A percentile compares a stretch with the other conserved stretches of the same genome.
These are phyloP conservation scores for Nephromyces sp. DNA, from an alignment of 169 alveolate genomes.

Conservation along the genomic window DNA sequence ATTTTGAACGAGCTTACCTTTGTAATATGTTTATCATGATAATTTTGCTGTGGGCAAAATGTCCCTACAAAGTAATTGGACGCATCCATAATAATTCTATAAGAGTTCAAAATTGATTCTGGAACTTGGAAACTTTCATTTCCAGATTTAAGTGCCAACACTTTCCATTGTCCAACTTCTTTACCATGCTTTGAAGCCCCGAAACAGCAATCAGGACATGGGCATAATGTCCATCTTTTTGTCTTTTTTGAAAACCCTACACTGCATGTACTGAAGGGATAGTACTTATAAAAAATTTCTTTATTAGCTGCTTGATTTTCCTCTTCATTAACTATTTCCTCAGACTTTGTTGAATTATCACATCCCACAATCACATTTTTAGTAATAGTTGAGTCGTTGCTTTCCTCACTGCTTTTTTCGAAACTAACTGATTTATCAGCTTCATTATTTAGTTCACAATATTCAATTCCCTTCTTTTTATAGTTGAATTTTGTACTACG, in stretches of 20 bases:
- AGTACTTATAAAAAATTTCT: background rate
- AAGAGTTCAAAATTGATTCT: background rate
- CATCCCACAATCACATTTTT: too few species aligned
- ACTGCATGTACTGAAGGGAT: too few species aligned
- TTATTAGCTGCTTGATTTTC: background rate
- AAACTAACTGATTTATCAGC: too few species aligned
- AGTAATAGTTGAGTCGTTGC: too few species aligned
- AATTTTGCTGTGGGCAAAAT: background rate
- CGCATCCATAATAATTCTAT: background rate
- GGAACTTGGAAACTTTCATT: background rate
- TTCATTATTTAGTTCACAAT: too few species aligned
- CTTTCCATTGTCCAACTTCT: background rate
- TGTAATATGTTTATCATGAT: background rate
- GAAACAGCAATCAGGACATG: background rate
- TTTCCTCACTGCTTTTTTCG: too few species aligned
- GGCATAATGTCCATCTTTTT: background rate
- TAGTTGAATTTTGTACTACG: background rate
- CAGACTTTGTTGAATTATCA: background rate
- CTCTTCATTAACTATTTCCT: background rate
- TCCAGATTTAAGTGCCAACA: background rate
- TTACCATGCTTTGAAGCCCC: background rate
- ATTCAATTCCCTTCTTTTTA: too few species aligned
- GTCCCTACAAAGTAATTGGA: background rate
- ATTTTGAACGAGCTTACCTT: background rate
- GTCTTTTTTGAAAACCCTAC: background rate